Conservation (phyloP, 2,329 filamentous ascomycete genomes). For the Penicillium hordei region DNA sequence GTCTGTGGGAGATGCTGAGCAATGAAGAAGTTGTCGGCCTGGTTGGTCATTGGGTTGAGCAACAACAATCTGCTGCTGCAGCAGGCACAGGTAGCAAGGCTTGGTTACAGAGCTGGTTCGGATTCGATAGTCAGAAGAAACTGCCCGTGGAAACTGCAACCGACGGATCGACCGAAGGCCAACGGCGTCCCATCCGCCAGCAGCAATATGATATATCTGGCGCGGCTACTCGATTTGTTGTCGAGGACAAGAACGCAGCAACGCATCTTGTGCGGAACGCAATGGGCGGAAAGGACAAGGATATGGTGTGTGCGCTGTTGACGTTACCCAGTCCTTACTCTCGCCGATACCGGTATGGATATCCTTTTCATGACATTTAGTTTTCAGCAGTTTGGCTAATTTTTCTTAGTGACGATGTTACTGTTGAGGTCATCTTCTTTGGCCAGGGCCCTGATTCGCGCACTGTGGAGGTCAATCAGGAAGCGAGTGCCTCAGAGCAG, state of each 20-base stretch:
- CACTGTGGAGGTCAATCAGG: conserved; percentile 77
- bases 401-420: conserved; percentile 76
- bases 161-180: conserved; percentile 59
- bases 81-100: conserved; percentile 48
- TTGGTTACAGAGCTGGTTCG: conserved; percentile 72
- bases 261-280: conserved; percentile 96
- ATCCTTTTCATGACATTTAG: background rate
- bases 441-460: conserved; percentile 75
- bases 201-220: conserved; percentile 82
- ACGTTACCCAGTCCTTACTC: conserved; percentile 91
- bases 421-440: conserved; percentile 98
- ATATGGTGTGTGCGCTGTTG: conserved; percentile 88
- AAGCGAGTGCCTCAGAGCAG: conserved; percentile 68
- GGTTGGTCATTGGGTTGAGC: conserved; percentile 95
- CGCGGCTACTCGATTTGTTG: conserved; percentile 75
- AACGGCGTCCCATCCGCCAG: conserved; percentile 78
- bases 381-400: conserved; percentile 14
- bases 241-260: conserved; percentile 93
- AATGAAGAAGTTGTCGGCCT: conserved; percentile 97
- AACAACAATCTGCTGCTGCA: conserved; percentile 51
- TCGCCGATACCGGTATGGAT: conserved; percentile 77
- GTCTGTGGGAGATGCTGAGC: conserved; percentile 97
- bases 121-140: conserved; percentile 49
- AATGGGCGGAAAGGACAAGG: conserved; percentile 85
- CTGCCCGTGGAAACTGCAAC: conserved; percentile 73